phyloP scores from a whole-genome alignment of 78 protist genomes.

The Planoprotostelium fungivorum region DNA sequence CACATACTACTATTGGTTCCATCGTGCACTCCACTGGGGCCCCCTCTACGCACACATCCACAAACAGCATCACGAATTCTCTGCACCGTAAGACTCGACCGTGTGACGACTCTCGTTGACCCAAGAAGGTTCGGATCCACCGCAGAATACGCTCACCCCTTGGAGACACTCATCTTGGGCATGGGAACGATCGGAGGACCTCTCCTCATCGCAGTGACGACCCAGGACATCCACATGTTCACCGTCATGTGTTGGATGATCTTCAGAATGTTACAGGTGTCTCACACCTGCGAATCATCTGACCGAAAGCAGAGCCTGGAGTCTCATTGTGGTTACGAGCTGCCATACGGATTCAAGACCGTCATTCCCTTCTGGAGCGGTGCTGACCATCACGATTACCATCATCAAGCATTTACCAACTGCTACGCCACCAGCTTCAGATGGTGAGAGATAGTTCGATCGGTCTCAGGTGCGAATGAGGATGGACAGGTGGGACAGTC shows the following conservation, averaged over 20 bases:
- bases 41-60: slow-evolving; percentile 50
- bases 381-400: slow-evolving; percentile 62
- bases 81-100: slow-evolving; percentile 12
- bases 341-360: slow-evolving; percentile 41
- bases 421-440: neutral
- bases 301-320: slow-evolving; percentile 21
- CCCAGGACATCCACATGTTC: slow-evolving; percentile 35
- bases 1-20: slow-evolving; percentile 47
- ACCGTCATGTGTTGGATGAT: slow-evolving; percentile 56
- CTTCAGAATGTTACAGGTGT: slow-evolving; percentile 29
- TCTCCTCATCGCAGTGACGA: slow-evolving; percentile 14
- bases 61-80: slow-evolving; percentile 57
- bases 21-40: slow-evolving; percentile 54
- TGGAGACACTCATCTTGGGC: slow-evolving; percentile 48
- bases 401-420: slow-evolving; percentile 39
- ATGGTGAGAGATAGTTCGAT: too few relatives aligned
- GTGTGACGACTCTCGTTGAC: neutral
- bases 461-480: too few relatives aligned
- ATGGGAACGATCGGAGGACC: slow-evolving; percentile 63
- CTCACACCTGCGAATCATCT: neutral
- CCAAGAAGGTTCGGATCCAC: slow-evolving; percentile 28
- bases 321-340: slow-evolving; percentile 60
- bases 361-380: slow-evolving; percentile 71
- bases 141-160: slow-evolving; percentile 65
- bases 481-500: too few relatives aligned